Base-by-base conservation (phyloP, 768 basidiomycete genomes). In the Tricholoma saponaceum region DNA sequence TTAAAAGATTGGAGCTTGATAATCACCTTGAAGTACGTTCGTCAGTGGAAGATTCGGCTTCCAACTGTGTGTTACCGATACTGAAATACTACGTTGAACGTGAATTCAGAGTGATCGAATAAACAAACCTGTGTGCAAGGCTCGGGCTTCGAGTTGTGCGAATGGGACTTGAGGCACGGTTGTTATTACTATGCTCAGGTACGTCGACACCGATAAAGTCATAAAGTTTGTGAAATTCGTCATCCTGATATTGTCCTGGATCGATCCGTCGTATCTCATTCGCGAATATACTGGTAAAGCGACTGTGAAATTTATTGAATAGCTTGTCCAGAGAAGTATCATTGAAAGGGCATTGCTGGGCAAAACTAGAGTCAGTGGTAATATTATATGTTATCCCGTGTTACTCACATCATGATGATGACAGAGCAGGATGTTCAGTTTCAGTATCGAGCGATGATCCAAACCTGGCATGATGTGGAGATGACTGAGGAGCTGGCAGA, bases 401-500 rank as follows among this genome's bases (percentile, higher is more conserved):
- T 28, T 16, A 50, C 61, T 52, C 35, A 88, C 85, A 55, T 76
- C 73, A 60, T 81, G 71, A 47, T 86, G 74, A 65, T 82, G 72
- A n/a, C 69, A 67, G 26, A 86, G 66, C 12, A 86, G 67, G 9
- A 83, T 70, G 26, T 79, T 69, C 1, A 86, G 60, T 54, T 77
- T 79, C 54, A 81, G 74, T 53, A 85, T 67, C 16, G 75, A 70
- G 30, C 70, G 68, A 5, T 64, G 49, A 55, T 74, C 71, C 18
- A 78, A 57, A 2, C 70, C 72, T 0, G 69, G 72, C 4, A 76
- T 77, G 37, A 87, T 69, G 54, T 83, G 75, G 1, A 90, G 75
- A 60, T 90, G 84, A 13, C 74, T 75, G 16, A 92, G 73, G 23
- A 86, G 76, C 47, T 87, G 85, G 57, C 83, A 84, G 7, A 90